Base-by-base conservation (phyloP, 208 protist genomes). In the Giardia muris region DNA sequence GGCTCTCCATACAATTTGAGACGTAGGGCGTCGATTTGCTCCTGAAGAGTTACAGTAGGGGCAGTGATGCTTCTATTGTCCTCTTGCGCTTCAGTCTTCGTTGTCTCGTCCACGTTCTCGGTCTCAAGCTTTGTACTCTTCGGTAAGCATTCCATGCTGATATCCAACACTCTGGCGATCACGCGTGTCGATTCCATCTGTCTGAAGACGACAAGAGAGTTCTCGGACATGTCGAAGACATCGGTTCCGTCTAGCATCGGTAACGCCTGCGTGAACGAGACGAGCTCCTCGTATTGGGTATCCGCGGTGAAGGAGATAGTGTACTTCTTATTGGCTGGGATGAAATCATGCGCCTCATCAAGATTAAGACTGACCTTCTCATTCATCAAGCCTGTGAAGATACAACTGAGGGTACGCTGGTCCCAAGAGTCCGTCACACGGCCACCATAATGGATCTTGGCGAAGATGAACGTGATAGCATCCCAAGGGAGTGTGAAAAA, bases 371-470 rank as follows among this genome's bases (percentile, higher is more conserved):
- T 22, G 43, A 47, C 4, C 87, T 91, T 19, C 10, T 90, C 0
- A 47, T 0, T 30, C 39, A 87, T 76, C 30, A 47, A 57, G 0
- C 0, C 19, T 67, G 44, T 0, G 2, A 93, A 42, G 2, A 93
- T 30, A 67, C 67, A 43, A 0, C 4, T n/a, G 0, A 93, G 42
- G 45, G 10, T 97, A 88, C 97, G 95, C 76, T 97, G 92, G 93
- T 99, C 98, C 94, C 96, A 97, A 87, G 97, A 96, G 95, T 99
- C 98, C 3, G 97, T 99, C 4, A 99, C 97, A 67, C 97, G 95
- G 19, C 98, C 98, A 91, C 98, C 98, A 95, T 99, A 99, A 95
- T 98, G 97, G 93, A 99, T 98, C 92, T 98, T 96, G 3, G 19
- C 97, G 0, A 87, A 91, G 0, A 94, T 3, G 45, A 93, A 94